phyloP scores from a whole-genome alignment of 345 rosid species.

The Acer saccharum region DNA sequence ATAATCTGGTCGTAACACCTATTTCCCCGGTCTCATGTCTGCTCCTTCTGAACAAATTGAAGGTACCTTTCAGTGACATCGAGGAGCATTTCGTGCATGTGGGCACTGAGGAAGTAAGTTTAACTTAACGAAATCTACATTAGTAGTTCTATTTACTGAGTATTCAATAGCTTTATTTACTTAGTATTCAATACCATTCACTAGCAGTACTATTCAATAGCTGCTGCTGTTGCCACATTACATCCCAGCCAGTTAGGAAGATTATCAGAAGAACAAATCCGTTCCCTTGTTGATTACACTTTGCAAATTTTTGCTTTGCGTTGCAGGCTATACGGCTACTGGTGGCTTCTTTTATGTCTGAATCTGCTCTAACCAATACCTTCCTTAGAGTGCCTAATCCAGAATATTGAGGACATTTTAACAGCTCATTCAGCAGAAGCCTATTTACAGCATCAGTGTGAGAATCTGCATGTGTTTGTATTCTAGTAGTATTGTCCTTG shows the following conservation, averaged over 20 bases:
- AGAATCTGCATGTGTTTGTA: not conserved
- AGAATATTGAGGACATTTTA: not conserved
- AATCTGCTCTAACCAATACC: not conserved
- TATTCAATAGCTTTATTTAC: too few species aligned
- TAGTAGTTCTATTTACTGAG: too few species aligned
- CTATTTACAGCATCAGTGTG: not conserved
- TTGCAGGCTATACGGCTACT: not conserved
- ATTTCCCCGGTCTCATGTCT: slow-evolving; percentile 14
- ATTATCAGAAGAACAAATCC: too few species aligned
- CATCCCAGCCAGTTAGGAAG: too few species aligned
- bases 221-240: too few species aligned
- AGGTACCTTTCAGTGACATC: slow-evolving; percentile 23
- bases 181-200: too few species aligned
- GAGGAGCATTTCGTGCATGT: slow-evolving; percentile 17
- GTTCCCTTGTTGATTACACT: not conserved
- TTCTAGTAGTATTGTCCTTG: not conserved
- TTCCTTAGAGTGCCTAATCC: not conserved
- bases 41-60: slow-evolving; percentile 10
- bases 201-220: too few species aligned
- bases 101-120: slow-evolving; percentile 20
- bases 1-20: slow-evolving; percentile 19
- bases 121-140: not conserved
- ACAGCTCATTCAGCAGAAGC: not conserved
- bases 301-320: not conserved
- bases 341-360: not conserved